Evolutionary conservation across 1,139 yeast genomes (phyloP).

Genomic region (Pneumocystis oryctolagi): DNA sequence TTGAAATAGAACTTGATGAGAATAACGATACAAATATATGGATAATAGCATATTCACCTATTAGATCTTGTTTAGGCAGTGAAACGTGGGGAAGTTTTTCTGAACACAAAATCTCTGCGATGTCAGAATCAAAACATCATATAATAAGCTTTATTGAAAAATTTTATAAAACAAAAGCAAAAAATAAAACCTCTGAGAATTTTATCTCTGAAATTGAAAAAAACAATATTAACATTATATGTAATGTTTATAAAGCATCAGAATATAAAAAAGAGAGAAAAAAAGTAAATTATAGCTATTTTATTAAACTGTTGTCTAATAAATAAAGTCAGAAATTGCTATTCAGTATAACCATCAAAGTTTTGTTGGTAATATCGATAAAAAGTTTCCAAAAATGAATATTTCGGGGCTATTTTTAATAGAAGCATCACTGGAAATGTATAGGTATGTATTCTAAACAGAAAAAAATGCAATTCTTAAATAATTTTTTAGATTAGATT

Average conservation of each 20-base stretch:
- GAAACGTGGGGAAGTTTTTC: neutral
- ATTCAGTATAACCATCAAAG: neutral
- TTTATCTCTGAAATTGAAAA: neutral
- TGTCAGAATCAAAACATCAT: neutral
- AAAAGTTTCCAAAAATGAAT: neutral
- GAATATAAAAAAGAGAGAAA: neutral
- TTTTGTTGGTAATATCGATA: neutral
- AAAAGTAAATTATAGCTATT: neutral
- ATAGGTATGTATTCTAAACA: neutral
- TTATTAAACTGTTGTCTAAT: neutral
- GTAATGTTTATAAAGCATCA: neutral
- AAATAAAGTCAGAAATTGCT: neutral
- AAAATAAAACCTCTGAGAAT: neutral
- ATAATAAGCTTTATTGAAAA: neutral
- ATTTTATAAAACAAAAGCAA: neutral
- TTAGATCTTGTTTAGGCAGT: neutral
- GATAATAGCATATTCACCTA: neutral
- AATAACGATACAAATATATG: neutral
- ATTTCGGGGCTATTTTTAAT: neutral
- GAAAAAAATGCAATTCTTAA: neutral
- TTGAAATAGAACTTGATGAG: neutral
- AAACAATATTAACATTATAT: neutral
- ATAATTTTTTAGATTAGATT: neutral
- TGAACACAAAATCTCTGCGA: neutral
- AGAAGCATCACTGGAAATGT: neutral